These are phyloP conservation scores for Mycena crocata DNA, from an alignment of 768 basidiomycete genomes.

Conservation along the genomic window DNA sequence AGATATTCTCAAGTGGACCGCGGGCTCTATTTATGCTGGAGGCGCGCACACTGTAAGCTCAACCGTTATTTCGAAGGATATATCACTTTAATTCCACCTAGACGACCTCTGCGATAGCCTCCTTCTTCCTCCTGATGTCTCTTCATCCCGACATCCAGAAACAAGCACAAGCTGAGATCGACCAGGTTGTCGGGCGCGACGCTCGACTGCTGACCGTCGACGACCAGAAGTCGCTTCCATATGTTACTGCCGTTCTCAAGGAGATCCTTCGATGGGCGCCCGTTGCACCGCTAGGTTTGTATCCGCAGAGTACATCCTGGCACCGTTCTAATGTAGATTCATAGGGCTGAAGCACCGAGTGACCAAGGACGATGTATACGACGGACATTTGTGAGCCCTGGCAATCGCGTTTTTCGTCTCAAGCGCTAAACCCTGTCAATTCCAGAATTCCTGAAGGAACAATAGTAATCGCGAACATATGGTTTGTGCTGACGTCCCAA, in stretches of 20 bases:
- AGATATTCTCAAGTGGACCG: constrained; percentile 27
- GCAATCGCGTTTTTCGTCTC: neutral
- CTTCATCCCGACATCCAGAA: constrained; percentile 40
- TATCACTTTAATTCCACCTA: constrained; percentile 9
- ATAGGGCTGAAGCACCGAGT: constrained; percentile 42
- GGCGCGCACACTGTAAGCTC: constrained; percentile 34
- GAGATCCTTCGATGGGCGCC: constrained; percentile 42
- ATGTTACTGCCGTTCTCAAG: constrained; percentile 42
- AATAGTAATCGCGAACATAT: constrained; percentile 44
- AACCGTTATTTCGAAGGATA: neutral
- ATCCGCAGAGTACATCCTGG: neutral
- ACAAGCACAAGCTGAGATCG: constrained; percentile 48
- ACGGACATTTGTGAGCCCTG: constrained; percentile 44
- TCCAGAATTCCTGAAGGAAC: constrained; percentile 45
- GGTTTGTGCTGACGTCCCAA: constrained; percentile 37
- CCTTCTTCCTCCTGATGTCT: constrained; percentile 42
- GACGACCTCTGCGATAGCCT: constrained; percentile 37
- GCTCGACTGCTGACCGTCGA: constrained; percentile 43
- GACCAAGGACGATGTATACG: constrained; percentile 46
- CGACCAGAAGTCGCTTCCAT: constrained; percentile 45
- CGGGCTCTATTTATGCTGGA: constrained; percentile 27
- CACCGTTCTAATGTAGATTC: neutral
- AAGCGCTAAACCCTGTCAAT: neutral
- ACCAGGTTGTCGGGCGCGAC: constrained; percentile 40
- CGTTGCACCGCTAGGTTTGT: constrained; percentile 35